phyloP scores from a whole-genome alignment of 345 rosid genomes.

The Streptanthus diversifolius region DNA sequence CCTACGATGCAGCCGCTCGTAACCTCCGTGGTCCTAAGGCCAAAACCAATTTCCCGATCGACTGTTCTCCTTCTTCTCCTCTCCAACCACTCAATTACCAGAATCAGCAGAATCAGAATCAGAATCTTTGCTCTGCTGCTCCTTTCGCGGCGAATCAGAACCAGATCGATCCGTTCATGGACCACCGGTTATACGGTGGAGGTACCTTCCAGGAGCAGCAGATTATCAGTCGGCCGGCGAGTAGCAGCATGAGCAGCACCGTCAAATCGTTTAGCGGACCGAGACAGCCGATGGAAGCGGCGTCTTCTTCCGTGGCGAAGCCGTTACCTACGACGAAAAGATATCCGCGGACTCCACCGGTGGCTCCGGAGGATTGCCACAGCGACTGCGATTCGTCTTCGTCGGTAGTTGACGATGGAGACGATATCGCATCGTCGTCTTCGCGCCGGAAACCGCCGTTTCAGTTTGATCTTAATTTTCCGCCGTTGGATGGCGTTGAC shows the following conservation, averaged over 20 bases:
- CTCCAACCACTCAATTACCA: constrained; percentile 32
- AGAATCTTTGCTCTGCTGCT: constrained; percentile 19
- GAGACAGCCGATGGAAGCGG: constrained; percentile 39
- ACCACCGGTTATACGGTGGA: constrained; percentile 44
- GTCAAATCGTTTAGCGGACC: constrained; percentile 93
- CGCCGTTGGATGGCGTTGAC: constrained; percentile 72
- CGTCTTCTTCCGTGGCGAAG: constrained; percentile 28
- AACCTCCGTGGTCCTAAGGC: constrained; percentile 84
- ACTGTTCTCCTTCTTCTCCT: constrained; percentile 32
- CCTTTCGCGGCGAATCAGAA: constrained; percentile 15
- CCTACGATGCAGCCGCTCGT: constrained; percentile 85
- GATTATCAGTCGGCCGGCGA: constrained; percentile 56
- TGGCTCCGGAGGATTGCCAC: constrained; percentile 74
- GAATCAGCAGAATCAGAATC: neutral
- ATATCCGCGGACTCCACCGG: constrained; percentile 62
- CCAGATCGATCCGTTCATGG: constrained; percentile 42
- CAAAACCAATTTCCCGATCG: constrained; percentile 73
- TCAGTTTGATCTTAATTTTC: constrained; percentile 85
- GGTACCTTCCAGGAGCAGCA: constrained; percentile 38
- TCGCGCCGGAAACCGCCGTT: constrained; percentile 43
- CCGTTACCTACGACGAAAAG: constrained; percentile 34
- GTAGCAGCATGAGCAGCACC: constrained; percentile 93
- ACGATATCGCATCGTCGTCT: constrained; percentile 45
- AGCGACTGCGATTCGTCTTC: constrained; percentile 97
- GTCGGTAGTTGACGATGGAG: constrained; percentile 69